A percentile compares a stretch with the other conserved stretches of the same genome.
Evolutionary conservation across 345 rosid species (phyloP).

Genomic region (sweet orange (Citrus sinensis)): DVS_A1.0 CM039168.1:430501-431000

Average conservation of each 20-base stretch:
- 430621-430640: constrained; percentile 15
- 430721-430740: not conserved
- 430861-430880: not conserved
- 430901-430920: not conserved
- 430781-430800: not conserved
- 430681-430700: constrained; percentile 29
- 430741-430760: not conserved
- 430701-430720: constrained; percentile 1
- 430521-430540: constrained; percentile 17
- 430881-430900: not conserved
- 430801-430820: not conserved
- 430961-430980: no score
- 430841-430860: not conserved
- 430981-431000: no score
- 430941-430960: no score
- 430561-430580: not conserved
- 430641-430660: constrained; percentile 8
- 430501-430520: constrained; percentile 16
- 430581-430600: not conserved
- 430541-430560: constrained; percentile 13
- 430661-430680: constrained; percentile 23
- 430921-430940: no score
- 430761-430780: not conserved
- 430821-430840: not conserved
- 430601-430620: constrained; percentile 10